These are phyloP conservation scores for Kodamaea suecica DNA, from an alignment of 1,139 yeast genomes.

Conservation along the genomic window DNA sequence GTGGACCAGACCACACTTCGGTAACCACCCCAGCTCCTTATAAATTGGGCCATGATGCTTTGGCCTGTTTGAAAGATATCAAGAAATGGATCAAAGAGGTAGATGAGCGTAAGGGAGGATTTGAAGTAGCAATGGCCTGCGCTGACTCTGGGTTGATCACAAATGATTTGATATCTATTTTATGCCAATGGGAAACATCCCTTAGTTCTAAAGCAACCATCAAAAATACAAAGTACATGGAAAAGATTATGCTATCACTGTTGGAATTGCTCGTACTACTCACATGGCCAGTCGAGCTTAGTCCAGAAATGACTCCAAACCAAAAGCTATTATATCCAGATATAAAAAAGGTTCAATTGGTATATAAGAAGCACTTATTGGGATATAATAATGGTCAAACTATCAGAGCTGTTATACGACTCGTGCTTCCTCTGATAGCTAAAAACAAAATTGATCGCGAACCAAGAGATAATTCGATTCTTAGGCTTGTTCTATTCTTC, in stretches of 20 bases:
- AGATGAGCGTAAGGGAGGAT: slow-evolving; percentile 66
- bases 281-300: slow-evolving; percentile 73
- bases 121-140: slow-evolving; percentile 86
- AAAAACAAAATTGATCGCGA: slow-evolving; percentile 56
- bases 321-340: slow-evolving; percentile 60
- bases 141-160: slow-evolving; percentile 73
- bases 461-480: slow-evolving; percentile 67
- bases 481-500: slow-evolving; percentile 69
- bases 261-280: slow-evolving; percentile 79
- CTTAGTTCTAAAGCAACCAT: not conserved
- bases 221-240: slow-evolving; percentile 39
- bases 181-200: slow-evolving; percentile 60
- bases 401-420: slow-evolving; percentile 64
- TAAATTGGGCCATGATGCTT: slow-evolving; percentile 84
- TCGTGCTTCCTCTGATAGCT: slow-evolving; percentile 67
- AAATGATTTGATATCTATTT: slow-evolving; percentile 71
- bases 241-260: slow-evolving; percentile 64
- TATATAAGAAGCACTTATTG: slow-evolving; percentile 69
- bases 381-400: slow-evolving; percentile 58
- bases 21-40: slow-evolving; percentile 50
- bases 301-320: slow-evolving; percentile 47
- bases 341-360: slow-evolving; percentile 61
- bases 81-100: slow-evolving; percentile 84
- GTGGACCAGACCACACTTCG: slow-evolving; percentile 67
- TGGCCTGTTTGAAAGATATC: slow-evolving; percentile 83